Base-by-base conservation (phyloP, 1,284 basidiomycete species). In the Sphaerobolus stellatus region DNA sequence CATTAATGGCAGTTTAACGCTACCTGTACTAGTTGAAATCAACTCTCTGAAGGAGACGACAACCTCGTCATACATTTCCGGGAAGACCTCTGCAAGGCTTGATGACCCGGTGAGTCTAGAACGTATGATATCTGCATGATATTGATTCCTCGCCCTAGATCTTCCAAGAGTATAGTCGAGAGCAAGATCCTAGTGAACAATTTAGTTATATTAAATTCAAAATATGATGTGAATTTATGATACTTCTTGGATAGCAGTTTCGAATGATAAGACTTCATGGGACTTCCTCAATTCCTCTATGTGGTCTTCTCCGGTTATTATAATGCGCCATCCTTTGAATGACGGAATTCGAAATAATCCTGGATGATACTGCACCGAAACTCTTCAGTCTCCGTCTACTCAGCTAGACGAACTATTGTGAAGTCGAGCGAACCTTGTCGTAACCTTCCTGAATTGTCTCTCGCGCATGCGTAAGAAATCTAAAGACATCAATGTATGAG, bases 321-420 rank as follows among this genome's bases (percentile, higher is more conserved):
- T 38, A 13, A 81, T 67, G 0, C 68, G 53, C 79, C 78, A 81
- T 33, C 61, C n/a, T n/a, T n/a, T n/a, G n/a, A n/a, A n/a, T n/a
- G n/a, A n/a, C n/a, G n/a, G n/a, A n/a, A n/a, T n/a, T n/a, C n/a
- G n/a, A n/a, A n/a, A n/a, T n/a, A n/a, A n/a, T n/a, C n/a, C n/a
- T n/a, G n/a, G n/a, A n/a, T n/a, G n/a, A n/a, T n/a, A n/a, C n/a
- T n/a, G n/a, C n/a, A n/a, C n/a, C n/a, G n/a, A n/a, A n/a, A n/a
- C n/a, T n/a, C n/a, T n/a, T n/a, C n/a, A n/a, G n/a, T n/a, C n/a
- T n/a, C n/a, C n/a, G n/a, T n/a, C n/a, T n/a, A n/a, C n/a, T n/a
- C n/a, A n/a, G n/a, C n/a, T n/a, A n/a, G n/a, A n/a, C n/a, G n/a
- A n/a, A n/a, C n/a, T n/a, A n/a, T n/a, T n/a, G n/a, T n/a, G n/a